phyloP scores from a whole-genome alignment of 306 rosid genomes.

The Abrus pulchellus region DNA sequence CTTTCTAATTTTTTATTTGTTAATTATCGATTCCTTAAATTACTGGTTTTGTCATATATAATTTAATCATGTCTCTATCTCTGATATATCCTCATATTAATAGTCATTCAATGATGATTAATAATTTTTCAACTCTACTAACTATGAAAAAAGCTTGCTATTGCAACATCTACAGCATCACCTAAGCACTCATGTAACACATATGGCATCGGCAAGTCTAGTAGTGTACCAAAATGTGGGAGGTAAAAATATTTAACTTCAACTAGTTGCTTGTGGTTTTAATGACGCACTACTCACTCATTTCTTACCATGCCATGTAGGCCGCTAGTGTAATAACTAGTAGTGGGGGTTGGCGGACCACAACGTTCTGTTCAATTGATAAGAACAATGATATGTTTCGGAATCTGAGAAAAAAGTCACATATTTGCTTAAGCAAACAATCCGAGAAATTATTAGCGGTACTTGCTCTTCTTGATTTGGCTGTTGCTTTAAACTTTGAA shows the following conservation, averaged over 20 bases:
- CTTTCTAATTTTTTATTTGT: too few species aligned
- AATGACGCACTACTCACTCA: neutral
- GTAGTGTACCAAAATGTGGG: neutral
- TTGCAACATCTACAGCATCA: neutral
- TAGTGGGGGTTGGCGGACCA: conserved; percentile 42
- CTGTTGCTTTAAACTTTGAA: conserved; percentile 42
- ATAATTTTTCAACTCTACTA: neutral
- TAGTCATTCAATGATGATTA: neutral
- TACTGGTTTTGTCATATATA: too few species aligned
- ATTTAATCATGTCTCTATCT: neutral
- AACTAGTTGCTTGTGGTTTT: neutral
- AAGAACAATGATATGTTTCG: conserved; percentile 21
- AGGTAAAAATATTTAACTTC: neutral
- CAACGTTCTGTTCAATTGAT: conserved; percentile 41
- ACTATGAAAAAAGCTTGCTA: neutral
- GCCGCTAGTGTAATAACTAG: conserved; percentile 13
- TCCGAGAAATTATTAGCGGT: conserved; percentile 29
- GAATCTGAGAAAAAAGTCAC: conserved; percentile 34
- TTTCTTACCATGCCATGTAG: conserved; percentile 9
- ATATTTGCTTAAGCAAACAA: conserved; percentile 34
- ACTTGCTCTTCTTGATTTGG: conserved; percentile 50
- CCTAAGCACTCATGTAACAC: neutral
- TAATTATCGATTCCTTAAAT: too few species aligned
- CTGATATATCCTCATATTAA: neutral
- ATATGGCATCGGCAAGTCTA: neutral